Conservation (phyloP, 345 rosid genomes). For the Eucalyptus coolabah region DNA sequence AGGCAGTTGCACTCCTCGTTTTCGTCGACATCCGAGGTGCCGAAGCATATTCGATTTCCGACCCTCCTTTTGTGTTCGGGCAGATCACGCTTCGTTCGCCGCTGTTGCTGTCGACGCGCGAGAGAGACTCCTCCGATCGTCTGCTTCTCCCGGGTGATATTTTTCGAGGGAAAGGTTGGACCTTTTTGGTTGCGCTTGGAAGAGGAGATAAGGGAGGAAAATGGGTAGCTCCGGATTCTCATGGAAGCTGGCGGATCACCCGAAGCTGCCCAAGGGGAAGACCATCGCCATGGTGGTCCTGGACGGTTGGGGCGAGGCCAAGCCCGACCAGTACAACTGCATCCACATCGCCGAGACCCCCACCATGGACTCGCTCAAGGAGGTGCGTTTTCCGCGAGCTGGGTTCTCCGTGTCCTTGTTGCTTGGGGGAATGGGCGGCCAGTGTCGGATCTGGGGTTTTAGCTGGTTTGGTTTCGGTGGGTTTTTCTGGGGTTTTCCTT, state of each 20-base stretch:
- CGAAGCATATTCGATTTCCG: not conserved
- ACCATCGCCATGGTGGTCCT: conserved; percentile 65
- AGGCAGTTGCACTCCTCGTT: accelerated
- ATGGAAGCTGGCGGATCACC: conserved; percentile 77
- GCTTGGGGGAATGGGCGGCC: not conserved
- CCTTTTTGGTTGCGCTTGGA: not conserved
- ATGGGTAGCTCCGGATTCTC: conserved; percentile 31
- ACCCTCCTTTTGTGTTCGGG: not conserved
- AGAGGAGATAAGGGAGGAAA: not conserved
- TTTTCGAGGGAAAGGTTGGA: not conserved
- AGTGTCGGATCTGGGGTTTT: not conserved
- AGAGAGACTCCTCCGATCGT: not conserved
- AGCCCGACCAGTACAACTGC: conserved; percentile 72
- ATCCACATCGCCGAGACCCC: conserved; percentile 90
- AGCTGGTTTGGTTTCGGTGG: not conserved
- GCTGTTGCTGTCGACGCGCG: not conserved
- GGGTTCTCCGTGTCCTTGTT: not conserved
- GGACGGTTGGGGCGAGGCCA: conserved; percentile 98
- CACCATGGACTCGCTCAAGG: conserved; percentile 84
- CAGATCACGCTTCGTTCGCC: not conserved
- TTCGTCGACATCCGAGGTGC: not conserved
- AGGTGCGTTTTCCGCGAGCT: not conserved
- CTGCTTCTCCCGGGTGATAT: not conserved
- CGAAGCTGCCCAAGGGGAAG: conserved; percentile 70
- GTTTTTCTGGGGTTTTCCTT: not conserved